A percentile compares a stretch with the other conserved stretches of the same genome.
Conservation (phyloP, 306 rosid genomes). For the Alnus rubra region DNA sequence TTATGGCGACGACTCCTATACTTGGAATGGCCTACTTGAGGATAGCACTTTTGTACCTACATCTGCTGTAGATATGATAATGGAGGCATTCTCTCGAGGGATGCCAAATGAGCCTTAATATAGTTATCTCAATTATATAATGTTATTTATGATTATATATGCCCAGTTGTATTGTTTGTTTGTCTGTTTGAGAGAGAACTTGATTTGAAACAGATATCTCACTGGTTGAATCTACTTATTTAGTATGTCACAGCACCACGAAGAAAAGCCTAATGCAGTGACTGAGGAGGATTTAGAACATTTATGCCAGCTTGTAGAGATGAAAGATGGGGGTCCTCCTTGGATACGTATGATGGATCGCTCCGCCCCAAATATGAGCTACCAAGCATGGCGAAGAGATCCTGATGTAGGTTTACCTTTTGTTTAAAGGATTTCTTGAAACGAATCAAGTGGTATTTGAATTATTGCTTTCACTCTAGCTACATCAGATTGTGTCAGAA, state of each 20-base stretch:
- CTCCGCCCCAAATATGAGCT: constrained; percentile 48
- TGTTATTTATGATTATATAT: background rate
- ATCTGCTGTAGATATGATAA: background rate
- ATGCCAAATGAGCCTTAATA: background rate
- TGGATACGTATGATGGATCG: constrained; percentile 64
- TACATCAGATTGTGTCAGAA: background rate
- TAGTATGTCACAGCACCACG: constrained; percentile 15
- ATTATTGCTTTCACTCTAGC: background rate
- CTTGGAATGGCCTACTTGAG: background rate
- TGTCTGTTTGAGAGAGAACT: background rate
- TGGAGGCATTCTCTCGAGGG: background rate
- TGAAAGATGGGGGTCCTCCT: constrained; percentile 62
- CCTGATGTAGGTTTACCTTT: constrained; percentile 39
- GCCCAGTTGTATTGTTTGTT: background rate
- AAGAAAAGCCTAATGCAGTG: constrained; percentile 27
- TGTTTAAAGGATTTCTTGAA: background rate
- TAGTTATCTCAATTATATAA: background rate
- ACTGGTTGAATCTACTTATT: constrained; percentile 3
- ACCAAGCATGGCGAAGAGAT: constrained; percentile 63
- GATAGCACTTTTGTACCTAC: background rate
- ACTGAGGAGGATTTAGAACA: constrained; percentile 38
- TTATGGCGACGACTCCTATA: background rate
- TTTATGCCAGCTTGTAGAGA: constrained; percentile 49
- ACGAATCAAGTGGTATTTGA: background rate
- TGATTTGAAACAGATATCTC: constrained; percentile 4